Base-by-base conservation (phyloP, 176 grass and related monocot genomes). In the Musa acuminata region DNA sequence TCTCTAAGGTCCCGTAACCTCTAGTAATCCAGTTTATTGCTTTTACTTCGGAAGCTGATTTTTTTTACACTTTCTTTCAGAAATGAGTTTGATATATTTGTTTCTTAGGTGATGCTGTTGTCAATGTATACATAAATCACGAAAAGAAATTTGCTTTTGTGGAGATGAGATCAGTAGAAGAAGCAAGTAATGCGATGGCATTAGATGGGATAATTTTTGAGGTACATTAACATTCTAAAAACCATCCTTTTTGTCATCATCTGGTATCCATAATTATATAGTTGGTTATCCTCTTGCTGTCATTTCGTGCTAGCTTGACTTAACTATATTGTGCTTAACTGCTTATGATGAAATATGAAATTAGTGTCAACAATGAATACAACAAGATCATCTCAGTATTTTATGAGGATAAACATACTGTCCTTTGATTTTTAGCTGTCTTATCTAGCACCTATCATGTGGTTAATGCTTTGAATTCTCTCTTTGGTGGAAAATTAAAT, bases 71-170 rank as follows among this genome's bases (percentile, higher is more conserved):
- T 14, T 14, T 12, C 13, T 58, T 19, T 21, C 49, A 49, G 68
- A 60, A 20, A 59, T 64, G 13, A 17, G 21, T 19, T 53, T 53
- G 19, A 67, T 53, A 19, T 16, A 9, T 79, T 49, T 14, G 13
- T 0, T 29, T 29, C 53, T 55, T 72, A 80, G 78, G 78, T 73
- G 78, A 80, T 73, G 69, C 78, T 64, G 78, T 80, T 63, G 78
- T 80, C 48, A 80, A 80, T 72, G 78, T 80, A 48, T 80, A 80
- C 55, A 80, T 80, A 72, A 80, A 80, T 53, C 78, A 80, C 54
- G 78, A 80, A 64, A 80, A 80, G 78, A 80, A 80, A 71, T 80
- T 80, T 73, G 78, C 78, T 64, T 80, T 80, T 80, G 78, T 80
- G 21, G 78, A 80, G 69, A 80, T 80, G 78, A 72, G 78, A 53